Conservation (phyloP, 345 rosid species). For the Raphanus sativus region DNA sequence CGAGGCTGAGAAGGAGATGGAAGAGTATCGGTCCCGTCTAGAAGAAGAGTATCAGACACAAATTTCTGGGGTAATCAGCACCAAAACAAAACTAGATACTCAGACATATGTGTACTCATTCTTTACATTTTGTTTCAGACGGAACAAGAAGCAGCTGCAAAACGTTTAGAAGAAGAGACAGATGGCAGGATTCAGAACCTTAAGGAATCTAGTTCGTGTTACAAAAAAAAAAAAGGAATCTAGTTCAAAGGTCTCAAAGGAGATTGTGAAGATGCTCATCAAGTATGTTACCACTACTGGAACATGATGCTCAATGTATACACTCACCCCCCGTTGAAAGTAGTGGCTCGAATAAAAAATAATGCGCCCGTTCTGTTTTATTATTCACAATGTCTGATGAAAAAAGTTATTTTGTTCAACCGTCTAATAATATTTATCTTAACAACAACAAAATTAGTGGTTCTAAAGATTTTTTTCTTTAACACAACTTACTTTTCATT, state of each 20-base stretch:
- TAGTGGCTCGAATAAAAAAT: background rate
- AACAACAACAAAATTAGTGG: background rate
- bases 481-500: too few relatives aligned
- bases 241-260: conserved; percentile 36
- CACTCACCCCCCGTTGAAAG: conserved; percentile 29
- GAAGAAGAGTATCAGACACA: conserved; percentile 39
- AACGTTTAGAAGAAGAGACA: conserved; percentile 39
- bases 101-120: conserved; percentile 4
- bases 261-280: conserved; percentile 39
- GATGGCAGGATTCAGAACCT: conserved; percentile 29
- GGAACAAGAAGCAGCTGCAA: conserved; percentile 34
- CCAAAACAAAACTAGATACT: background rate
- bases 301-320: conserved; percentile 17
- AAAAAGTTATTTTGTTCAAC: background rate
- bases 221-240: too few relatives aligned
- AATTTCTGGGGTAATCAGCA: conserved; percentile 37
- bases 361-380: background rate
- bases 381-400: background rate
- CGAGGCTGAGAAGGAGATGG: conserved; percentile 44
- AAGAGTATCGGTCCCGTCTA: conserved; percentile 27
- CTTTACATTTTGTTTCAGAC: conserved; percentile 23
- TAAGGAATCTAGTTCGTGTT: too few relatives aligned
- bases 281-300: conserved; percentile 40
- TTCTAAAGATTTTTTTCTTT: too few relatives aligned
- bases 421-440: background rate